These are phyloP conservation scores for Perkinsela sp. DNA, from an alignment of 208 protist genomes.

Conservation along the genomic window DNA sequence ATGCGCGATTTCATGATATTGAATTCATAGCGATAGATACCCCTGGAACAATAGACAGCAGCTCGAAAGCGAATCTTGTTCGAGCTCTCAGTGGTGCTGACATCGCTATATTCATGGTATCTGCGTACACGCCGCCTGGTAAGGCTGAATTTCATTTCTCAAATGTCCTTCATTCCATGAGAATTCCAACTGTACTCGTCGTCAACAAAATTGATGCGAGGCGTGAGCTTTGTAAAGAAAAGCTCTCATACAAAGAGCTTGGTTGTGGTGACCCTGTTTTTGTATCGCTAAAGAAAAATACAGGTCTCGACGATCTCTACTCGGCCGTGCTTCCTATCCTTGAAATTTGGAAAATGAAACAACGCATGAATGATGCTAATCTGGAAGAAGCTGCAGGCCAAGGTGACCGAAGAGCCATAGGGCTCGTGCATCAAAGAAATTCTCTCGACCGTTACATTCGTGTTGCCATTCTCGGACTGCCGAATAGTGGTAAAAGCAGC, in stretches of 20 bases:
- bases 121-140: slow-evolving; percentile 23
- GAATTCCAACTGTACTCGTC: slow-evolving; percentile 28
- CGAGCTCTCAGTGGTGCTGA: slow-evolving; percentile 47
- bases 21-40: slow-evolving; percentile 65
- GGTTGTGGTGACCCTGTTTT: slow-evolving; percentile 37
- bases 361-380: slow-evolving; percentile 52
- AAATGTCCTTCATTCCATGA: slow-evolving; percentile 23
- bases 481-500: slow-evolving; percentile 71
- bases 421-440: slow-evolving; percentile 51
- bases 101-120: slow-evolving; percentile 31
- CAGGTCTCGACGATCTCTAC: slow-evolving; percentile 35
- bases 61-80: slow-evolving; percentile 44
- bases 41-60: slow-evolving; percentile 32
- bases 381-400: slow-evolving; percentile 43
- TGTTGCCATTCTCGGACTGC: slow-evolving; percentile 61
- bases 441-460: slow-evolving; percentile 40
- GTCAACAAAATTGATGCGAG: slow-evolving; percentile 66
- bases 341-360: slow-evolving; percentile 34
- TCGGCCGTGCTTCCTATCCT: slow-evolving; percentile 31
- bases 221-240: slow-evolving; percentile 12
- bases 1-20: slow-evolving; percentile 24
- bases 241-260: slow-evolving; percentile 21
- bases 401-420: slow-evolving; percentile 49
- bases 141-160: slow-evolving; percentile 27
- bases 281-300: slow-evolving; percentile 21